These are phyloP conservation scores for Crithidia mellificae DNA, from an alignment of 208 protist species.

Conservation along the genomic window DNA sequence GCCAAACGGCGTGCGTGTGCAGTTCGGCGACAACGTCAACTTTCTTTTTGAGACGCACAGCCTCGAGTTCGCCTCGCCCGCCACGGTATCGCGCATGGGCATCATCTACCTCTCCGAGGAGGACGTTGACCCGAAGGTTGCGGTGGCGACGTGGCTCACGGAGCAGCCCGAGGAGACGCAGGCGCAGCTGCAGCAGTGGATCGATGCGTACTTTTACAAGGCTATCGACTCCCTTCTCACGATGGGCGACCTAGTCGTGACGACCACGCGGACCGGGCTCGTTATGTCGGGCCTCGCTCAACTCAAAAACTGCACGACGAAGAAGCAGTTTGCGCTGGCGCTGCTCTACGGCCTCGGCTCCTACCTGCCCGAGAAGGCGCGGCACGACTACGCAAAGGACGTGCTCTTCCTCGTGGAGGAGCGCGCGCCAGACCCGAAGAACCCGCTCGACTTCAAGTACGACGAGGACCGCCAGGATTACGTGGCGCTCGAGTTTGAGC, in stretches of 20 bases:
- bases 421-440: constrained; percentile 75
- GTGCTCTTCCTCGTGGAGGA: constrained; percentile 89
- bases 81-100: constrained; percentile 98
- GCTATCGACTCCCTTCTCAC: constrained; percentile 88
- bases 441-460: constrained; percentile 90
- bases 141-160: constrained; percentile 92
- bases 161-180: constrained; percentile 81
- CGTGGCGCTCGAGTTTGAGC: constrained; percentile 77
- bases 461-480: constrained; percentile 67
- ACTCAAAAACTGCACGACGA: constrained; percentile 75
- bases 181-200: constrained; percentile 76
- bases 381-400: constrained; percentile 89
- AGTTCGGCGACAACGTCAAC: constrained; percentile 98
- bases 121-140: constrained; percentile 92
- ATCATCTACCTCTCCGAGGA: constrained; percentile 98
- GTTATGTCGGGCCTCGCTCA: constrained; percentile 95
- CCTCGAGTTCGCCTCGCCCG: constrained; percentile 97
- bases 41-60: constrained; percentile 99
- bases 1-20: constrained; percentile 97
- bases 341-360: constrained; percentile 95
- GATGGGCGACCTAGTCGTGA: constrained; percentile 76
- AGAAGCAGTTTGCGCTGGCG: constrained; percentile 90
- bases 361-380: constrained; percentile 82
- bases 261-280: constrained; percentile 92
- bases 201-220: constrained; percentile 93